These are phyloP conservation scores for Dioszegia hungarica DNA, from an alignment of 768 basidiomycete species.

Conservation along the genomic window DNA sequence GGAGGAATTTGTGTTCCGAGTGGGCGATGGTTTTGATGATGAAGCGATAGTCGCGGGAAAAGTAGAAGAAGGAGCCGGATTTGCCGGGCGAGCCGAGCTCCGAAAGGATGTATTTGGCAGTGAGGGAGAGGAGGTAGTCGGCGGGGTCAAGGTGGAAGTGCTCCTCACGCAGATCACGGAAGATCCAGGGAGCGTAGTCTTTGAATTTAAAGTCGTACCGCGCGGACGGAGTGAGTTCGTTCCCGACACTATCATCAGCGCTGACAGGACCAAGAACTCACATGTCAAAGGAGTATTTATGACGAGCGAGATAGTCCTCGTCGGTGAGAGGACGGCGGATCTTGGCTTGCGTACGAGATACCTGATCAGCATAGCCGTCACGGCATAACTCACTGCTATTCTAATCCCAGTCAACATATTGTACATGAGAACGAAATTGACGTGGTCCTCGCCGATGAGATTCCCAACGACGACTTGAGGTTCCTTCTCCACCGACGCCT, in stretches of 20 bases:
- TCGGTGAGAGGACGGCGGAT: slow-evolving; percentile 74
- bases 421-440: slow-evolving; percentile 99
- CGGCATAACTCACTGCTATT: slow-evolving; percentile 66
- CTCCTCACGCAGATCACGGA: slow-evolving; percentile 89
- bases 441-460: slow-evolving; percentile 95
- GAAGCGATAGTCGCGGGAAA: slow-evolving; percentile 95
- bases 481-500: slow-evolving; percentile 48
- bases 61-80: slow-evolving; percentile 98
- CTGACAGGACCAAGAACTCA: slow-evolving; percentile 52
- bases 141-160: slow-evolving; percentile 93
- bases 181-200: slow-evolving; percentile 97
- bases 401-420: slow-evolving; percentile 99
- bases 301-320: slow-evolving; percentile 79
- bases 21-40: slow-evolving; percentile 99
- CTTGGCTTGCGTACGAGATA: slow-evolving; percentile 95
- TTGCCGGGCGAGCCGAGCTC: slow-evolving; percentile 98
- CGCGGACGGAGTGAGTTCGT: slow-evolving; percentile 95
- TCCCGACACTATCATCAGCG: slow-evolving; percentile 67
- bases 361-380: slow-evolving; percentile 53
- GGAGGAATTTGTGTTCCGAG: slow-evolving; percentile 87
- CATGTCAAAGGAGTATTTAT: slow-evolving; percentile 98
- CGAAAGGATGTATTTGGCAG: slow-evolving; percentile 94
- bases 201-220: slow-evolving; percentile 99
- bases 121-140: slow-evolving; percentile 93
- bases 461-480: slow-evolving; percentile 77